Percentiles rank a stretch among this genome's conserved stretches.
phyloP scores from a whole-genome alignment of 352 stramenopile genomes.

The Lagenidium giganteum region DNA sequence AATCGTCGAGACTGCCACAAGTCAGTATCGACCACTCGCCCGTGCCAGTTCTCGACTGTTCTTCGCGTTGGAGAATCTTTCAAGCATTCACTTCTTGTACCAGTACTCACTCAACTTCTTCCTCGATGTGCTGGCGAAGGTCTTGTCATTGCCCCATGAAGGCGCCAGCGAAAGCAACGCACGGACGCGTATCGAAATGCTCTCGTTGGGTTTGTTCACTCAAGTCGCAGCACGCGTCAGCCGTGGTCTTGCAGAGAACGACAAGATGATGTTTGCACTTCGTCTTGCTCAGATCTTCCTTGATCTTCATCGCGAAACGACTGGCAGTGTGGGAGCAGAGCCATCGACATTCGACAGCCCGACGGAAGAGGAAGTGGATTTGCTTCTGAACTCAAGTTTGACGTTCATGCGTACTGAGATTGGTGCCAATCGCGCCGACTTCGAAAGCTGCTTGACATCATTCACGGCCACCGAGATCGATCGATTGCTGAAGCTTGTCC shows the following conservation, averaged over 20 bases:
- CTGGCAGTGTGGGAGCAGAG: constrained; percentile 24
- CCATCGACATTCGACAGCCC: constrained; percentile 47
- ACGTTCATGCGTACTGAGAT: constrained; percentile 42
- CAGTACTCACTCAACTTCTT: constrained; percentile 99
- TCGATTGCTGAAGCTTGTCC: constrained; percentile 77
- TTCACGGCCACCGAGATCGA: constrained; percentile 75
- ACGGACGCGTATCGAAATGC: constrained; percentile 41
- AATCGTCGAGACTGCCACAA: constrained; percentile 87
- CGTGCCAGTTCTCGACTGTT: constrained; percentile 84
- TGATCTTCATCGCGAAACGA: constrained; percentile 61
- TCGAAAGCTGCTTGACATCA: constrained; percentile 40
- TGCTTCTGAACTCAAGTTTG: constrained; percentile 52
- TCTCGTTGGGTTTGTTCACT: constrained; percentile 85
- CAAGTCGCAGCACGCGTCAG: constrained; percentile 92
- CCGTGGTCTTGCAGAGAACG: constrained; percentile 91
- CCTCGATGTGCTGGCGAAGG: constrained; percentile 91
- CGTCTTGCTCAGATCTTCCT: constrained; percentile 93
- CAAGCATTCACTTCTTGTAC: constrained; percentile 98
- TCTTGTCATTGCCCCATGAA: constrained; percentile 59
- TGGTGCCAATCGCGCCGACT: constrained; percentile 28
- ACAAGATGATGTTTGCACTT: constrained; percentile 99
- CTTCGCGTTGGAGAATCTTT: constrained; percentile 92
- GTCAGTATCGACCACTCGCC: constrained; percentile 94
- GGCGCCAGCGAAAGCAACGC: constrained; percentile 7
- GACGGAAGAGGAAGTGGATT: constrained; percentile 65